Conservation (phyloP, 1,284 basidiomycete species). For the Abortiporus biennis region DNA sequence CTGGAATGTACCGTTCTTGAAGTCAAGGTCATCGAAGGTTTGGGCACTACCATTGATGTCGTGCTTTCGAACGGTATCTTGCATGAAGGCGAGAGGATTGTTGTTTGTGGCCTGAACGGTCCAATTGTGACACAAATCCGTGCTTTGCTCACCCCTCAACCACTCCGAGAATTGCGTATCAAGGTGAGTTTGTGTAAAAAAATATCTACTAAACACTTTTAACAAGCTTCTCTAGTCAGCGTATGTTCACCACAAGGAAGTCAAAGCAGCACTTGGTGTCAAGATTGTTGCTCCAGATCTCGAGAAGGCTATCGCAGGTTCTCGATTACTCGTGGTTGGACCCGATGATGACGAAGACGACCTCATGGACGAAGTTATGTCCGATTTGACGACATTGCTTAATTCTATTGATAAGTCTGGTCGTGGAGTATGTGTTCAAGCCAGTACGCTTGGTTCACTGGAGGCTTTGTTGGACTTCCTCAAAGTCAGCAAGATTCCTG, state of each 20-base stretch:
- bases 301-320: constrained; percentile 99
- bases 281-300: constrained; percentile 96
- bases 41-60: constrained; percentile 98
- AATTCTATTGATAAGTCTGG: constrained; percentile 94
- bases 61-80: constrained; percentile 95
- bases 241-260: constrained; percentile 97
- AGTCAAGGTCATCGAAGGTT: constrained; percentile 98
- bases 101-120: constrained; percentile 96
- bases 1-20: constrained; percentile 99
- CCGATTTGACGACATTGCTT: constrained; percentile 86
- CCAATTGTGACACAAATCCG: constrained; percentile 96
- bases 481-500: constrained; percentile 93
- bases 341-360: constrained; percentile 97
- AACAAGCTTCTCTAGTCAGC: constrained; percentile 58
- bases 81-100: constrained; percentile 91
- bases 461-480: constrained; percentile 98
- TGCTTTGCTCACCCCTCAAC: constrained; percentile 94
- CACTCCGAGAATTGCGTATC: constrained; percentile 91
- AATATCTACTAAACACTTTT: constrained; percentile 4
- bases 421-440: constrained; percentile 95
- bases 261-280: constrained; percentile 97
- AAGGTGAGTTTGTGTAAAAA: constrained; percentile 69
- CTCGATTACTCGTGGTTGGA: constrained; percentile 85
- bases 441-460: constrained; percentile 94
- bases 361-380: constrained; percentile 94